Percentiles rank a stretch among this genome's conserved stretches.
These are phyloP conservation scores for Clavariopsis aquatica DNA, from an alignment of 495 filamentous ascomycete species.

Conservation along the genomic window DNA sequence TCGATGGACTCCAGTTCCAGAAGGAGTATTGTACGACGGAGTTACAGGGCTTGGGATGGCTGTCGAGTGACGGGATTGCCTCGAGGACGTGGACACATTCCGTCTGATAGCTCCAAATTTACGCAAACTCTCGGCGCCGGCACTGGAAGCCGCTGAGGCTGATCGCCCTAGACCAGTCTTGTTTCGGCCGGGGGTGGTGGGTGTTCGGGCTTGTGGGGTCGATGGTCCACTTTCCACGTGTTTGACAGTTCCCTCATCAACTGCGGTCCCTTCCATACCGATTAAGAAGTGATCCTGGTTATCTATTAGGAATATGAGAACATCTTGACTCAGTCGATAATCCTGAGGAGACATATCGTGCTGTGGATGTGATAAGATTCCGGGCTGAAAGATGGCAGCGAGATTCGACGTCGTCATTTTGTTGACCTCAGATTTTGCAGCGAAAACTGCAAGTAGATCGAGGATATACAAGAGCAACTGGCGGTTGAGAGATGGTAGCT, in stretches of 20 bases:
- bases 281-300: constrained; percentile 77
- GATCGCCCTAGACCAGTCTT: constrained; percentile 68
- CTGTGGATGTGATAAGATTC: constrained; percentile 86
- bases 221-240: constrained; percentile 69
- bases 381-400: constrained; percentile 97
- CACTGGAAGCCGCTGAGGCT: constrained; percentile 76
- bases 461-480: constrained; percentile 96
- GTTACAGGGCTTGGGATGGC: constrained; percentile 70
- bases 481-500: constrained; percentile 89
- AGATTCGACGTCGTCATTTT: constrained; percentile 94
- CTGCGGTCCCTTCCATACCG: constrained; percentile 89
- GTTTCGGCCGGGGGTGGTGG: constrained; percentile 55
- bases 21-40: constrained; percentile 57
- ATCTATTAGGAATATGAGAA: constrained; percentile 96
- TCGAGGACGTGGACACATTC: constrained; percentile 73
- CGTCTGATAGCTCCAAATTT: constrained; percentile 75
- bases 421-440: constrained; percentile 94
- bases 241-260: constrained; percentile 82
- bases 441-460: constrained; percentile 96
- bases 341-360: constrained; percentile 95
- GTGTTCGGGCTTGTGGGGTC: constrained; percentile 57
- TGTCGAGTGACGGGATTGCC: constrained; percentile 71
- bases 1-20: constrained; percentile 69
- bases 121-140: constrained; percentile 78
- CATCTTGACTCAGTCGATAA: constrained; percentile 93